Base-by-base conservation (phyloP, 805 yeast species). In the Ogataea wickerhamii region DNA sequence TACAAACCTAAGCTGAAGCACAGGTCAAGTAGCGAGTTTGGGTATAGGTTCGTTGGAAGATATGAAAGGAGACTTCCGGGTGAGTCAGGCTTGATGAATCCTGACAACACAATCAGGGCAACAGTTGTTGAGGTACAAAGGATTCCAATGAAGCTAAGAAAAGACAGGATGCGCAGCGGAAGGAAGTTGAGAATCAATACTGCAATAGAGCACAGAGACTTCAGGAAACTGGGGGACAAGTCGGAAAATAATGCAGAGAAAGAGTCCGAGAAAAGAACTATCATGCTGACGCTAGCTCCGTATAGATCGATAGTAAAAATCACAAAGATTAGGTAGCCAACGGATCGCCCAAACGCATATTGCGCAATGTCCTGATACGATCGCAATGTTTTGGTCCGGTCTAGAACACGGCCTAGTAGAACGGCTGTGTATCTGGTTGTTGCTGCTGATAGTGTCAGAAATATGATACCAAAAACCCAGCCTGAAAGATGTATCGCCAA, bases 51-150 rank as follows among this genome's bases (percentile, higher is more conserved):
- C 0, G 93, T 82, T 5, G 74, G 71, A 73, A 81, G 80, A 10
- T 81, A 77, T 14, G 66, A 53, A 13, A 80, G 37, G 30, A 88
- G 65, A 0, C 95, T 86, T 0, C 96, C 96, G 0, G 96, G 96
- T 0, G 80, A 53, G 2, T 64, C 53, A 2, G 62, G 49, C 52
- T 83, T 84, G 38, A 70, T 48, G 6, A 86, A 50, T 0, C 96
- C 96, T 41, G 86, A 75, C 12, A 71, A 53, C 2, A 78, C 58
- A 16, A 85, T 77, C 4, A 77, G 54, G 1, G 74, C 18, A 10
- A 86, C 81, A 11, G 87, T 76, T 3, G 81, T 67, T 11, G 82
- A 67, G 0, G 94, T 85, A 28, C 85, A 75, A 17, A 80, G 40
- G 28, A 86, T 86, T 6, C 95, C 95, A 23, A 79, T 53, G 34